phyloP scores from a whole-genome alignment of 441 rosid genomes.

The Populus hybrid region DNA sequence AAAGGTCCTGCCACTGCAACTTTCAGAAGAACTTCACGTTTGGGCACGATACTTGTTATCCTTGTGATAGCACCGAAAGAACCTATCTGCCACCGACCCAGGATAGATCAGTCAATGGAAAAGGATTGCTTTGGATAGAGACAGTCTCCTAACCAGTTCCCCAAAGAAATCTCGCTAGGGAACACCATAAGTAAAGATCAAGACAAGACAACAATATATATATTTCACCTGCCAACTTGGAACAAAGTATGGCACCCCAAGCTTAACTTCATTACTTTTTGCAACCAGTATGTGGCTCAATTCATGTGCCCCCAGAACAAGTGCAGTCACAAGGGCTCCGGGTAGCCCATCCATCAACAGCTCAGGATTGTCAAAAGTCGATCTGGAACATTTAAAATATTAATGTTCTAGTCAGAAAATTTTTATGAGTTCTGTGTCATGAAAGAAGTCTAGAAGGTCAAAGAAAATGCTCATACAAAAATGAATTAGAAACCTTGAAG shows the following conservation, averaged over 20 bases:
- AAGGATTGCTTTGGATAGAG: neutral
- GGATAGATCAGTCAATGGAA: conserved; percentile 6
- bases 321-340: conserved; percentile 82
- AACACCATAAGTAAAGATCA: neutral
- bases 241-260: conserved; percentile 89
- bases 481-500: neutral
- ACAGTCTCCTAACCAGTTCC: neutral
- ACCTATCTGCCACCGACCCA: conserved; percentile 86
- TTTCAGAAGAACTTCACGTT: too few relatives aligned
- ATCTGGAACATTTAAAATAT: conserved; percentile 41
- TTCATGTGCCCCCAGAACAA: conserved; percentile 81
- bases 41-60: too few relatives aligned
- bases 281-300: conserved; percentile 73
- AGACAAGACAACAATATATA: conserved; percentile 10
- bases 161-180: neutral
- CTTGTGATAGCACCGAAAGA: conserved; percentile 95
- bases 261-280: conserved; percentile 58
- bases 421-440: neutral
- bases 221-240: conserved; percentile 92
- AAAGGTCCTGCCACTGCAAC: too few relatives aligned
- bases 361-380: neutral
- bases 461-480: conserved; percentile 6
- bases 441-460: neutral
- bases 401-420: conserved; percentile 11
- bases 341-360: conserved; percentile 59